Base-by-base conservation (phyloP, 2,329 filamentous ascomycete genomes). In the Talaromyces sp. region DNA sequence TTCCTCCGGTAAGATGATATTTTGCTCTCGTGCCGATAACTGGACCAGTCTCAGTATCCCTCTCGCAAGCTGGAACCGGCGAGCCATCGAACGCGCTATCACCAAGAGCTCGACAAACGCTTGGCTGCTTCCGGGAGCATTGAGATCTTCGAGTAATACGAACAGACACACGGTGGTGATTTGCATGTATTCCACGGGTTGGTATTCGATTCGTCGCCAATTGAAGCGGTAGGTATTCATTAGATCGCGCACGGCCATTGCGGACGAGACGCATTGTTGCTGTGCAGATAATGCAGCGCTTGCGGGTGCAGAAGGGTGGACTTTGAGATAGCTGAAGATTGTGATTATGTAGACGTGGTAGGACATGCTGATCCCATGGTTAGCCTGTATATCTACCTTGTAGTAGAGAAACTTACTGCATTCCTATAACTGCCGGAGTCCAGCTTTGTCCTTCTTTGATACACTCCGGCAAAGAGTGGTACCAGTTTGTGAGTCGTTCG, bases 131-230 rank as follows among this genome's bases (percentile, higher is more conserved):
- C n/a, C n/a, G 6, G 43, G 49, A 3, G 60, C 47, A 47, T 38
- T 2, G 7, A 66, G 53, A 54, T 66, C 64, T 43, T 62, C 60
- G 2, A 66, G 54, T 10, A 66, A n/a, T 8, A 56, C 58, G 22
- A 66, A 66, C n/a, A 66, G 34, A 15, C 64, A 58, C 22, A 66
- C 38, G n/a, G 59, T 47, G 17, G 56, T 59, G 11, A 53, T 17
- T 29, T 66, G 64, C 34, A 58, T 63, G 36, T 63, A 66, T 59
- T 66, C 64, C 7, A 66, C 49, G 6, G 64, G 64, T n/a, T 58
- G 19, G 29, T 65, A 45, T 34, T 65, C 64, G 47, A 62, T 34
- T 4, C 59, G 64, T 31, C 51, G 58, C 64, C 64, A 65, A 49
- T 58, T 65, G 22, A 51, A 27, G 25, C 64, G 58, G 64, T 65